Evolutionary conservation across 2,329 filamentous ascomycete species (phyloP).

Genomic region (Fusarium palustre): DNA sequence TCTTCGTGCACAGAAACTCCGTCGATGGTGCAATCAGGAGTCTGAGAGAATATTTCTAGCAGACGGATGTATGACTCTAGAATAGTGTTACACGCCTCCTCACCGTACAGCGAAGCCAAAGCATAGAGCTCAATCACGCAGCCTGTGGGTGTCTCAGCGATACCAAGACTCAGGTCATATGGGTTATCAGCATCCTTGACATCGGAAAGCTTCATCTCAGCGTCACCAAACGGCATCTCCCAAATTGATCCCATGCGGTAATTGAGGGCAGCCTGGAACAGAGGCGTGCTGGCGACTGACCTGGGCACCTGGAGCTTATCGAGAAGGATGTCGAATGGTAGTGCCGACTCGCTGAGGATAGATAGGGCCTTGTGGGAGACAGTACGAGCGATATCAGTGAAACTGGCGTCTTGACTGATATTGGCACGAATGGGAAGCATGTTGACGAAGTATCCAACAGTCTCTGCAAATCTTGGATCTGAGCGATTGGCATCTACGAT

Average conservation of each 20-base stretch:
- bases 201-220: not conserved
- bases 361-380: not conserved
- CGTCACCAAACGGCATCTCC: not conserved
- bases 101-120: not conserved
- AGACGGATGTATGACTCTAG: not conserved
- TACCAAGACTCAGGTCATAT: not conserved
- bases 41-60: not conserved
- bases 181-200: not conserved
- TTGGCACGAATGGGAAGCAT: not conserved
- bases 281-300: not conserved
- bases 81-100: not conserved
- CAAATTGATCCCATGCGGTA: not conserved
- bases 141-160: not conserved
- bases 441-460: slow-evolving; percentile 18
- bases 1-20: not conserved
- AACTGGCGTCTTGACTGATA: not conserved
- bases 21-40: not conserved
- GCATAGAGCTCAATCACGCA: not conserved
- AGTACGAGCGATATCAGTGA: not conserved
- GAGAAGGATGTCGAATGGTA: slow-evolving; percentile 5
- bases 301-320: not conserved
- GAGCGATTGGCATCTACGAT: slow-evolving; percentile 10
- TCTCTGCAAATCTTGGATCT: not conserved
- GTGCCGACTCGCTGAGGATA: not conserved
- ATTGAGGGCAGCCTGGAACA: slow-evolving; percentile 12